Conservation (phyloP, 1,284 basidiomycete species). For the Microbotryomycetes sp. region DNA sequence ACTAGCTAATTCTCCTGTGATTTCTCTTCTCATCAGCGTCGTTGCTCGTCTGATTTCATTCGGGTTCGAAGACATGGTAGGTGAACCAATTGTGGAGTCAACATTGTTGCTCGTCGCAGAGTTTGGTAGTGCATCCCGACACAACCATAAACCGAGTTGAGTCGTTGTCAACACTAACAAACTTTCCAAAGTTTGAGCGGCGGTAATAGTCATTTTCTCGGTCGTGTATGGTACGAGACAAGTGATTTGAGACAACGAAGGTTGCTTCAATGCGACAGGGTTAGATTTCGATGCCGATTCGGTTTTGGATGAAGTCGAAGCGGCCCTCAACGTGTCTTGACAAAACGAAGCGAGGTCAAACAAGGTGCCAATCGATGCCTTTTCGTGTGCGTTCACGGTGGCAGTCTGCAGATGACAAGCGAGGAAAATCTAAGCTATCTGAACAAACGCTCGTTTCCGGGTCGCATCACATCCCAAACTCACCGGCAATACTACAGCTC, state of each 20-base stretch:
- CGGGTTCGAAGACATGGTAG: slow-evolving; percentile 7
- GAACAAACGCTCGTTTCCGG: neutral
- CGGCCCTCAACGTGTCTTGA: slow-evolving; percentile 55
- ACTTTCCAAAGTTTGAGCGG: slow-evolving; percentile 55
- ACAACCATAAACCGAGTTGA: slow-evolving; percentile 62
- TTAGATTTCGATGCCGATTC: slow-evolving; percentile 43
- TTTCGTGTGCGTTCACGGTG: slow-evolving; percentile 68
- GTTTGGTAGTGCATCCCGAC: neutral
- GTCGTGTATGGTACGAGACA: slow-evolving; percentile 27
- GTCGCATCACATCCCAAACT: slow-evolving; percentile 42
- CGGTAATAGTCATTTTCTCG: slow-evolving; percentile 5
- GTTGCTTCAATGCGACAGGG: slow-evolving; percentile 34
- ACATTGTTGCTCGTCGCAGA: too few species aligned
- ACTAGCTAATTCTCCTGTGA: slow-evolving; percentile 67
- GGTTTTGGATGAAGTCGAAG: slow-evolving; percentile 53
- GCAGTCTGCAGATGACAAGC: slow-evolving; percentile 36
- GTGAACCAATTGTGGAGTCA: slow-evolving; percentile 11
- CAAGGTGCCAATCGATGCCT: slow-evolving; percentile 68
- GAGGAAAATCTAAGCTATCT: neutral
- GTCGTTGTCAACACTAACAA: slow-evolving; percentile 67
- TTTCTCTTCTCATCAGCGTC: slow-evolving; percentile 50
- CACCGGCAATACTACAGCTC: slow-evolving; percentile 66
- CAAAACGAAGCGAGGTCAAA: slow-evolving; percentile 67
- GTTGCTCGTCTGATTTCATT: neutral
- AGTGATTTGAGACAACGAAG: slow-evolving; percentile 43